A percentile compares a stretch with the other conserved stretches of the same genome.
Evolutionary conservation across 345 rosid genomes (phyloP).

Genomic region (Ailanthus altissimus): DNA sequence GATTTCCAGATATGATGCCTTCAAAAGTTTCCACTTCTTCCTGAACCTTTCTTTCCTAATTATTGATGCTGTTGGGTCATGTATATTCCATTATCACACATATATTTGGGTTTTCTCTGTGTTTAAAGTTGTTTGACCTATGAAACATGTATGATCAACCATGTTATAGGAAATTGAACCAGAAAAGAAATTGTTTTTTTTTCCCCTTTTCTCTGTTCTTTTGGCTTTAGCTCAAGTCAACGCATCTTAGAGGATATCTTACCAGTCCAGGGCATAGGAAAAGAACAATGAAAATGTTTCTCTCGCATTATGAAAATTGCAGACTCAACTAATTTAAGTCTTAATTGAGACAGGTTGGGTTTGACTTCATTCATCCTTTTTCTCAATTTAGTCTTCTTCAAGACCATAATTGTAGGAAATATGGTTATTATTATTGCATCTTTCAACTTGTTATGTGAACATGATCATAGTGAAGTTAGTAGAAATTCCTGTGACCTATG

Average conservation of each 20-base stretch:
- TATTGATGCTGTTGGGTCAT: constrained; percentile 4
- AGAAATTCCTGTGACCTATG: background rate
- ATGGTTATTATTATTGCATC: background rate
- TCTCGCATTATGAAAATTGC: background rate
- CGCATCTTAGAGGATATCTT: background rate
- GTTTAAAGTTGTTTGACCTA: constrained; percentile 15
- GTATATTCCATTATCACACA: background rate
- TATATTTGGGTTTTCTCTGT: background rate
- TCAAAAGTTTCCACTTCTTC: too few relatives aligned
- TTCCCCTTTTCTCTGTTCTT: background rate
- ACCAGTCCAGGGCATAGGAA: background rate
- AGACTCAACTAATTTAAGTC: background rate
- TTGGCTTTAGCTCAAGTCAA: background rate
- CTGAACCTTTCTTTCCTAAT: too few relatives aligned
- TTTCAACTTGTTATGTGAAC: constrained; percentile 8
- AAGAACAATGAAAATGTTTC: background rate
- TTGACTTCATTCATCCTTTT: background rate
- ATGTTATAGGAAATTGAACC: background rate
- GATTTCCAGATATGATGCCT: background rate
- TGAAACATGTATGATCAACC: constrained; percentile 3
- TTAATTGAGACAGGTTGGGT: background rate
- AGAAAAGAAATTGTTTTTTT: constrained; percentile 1
- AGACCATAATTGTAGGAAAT: background rate
- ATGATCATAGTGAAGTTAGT: constrained; percentile 1
- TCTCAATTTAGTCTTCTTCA: background rate